Evolutionary conservation across 441 rosid genomes (phyloP), one percentile per base, ranked within the genome.

Genomic region (Populus hybrid): DNA sequence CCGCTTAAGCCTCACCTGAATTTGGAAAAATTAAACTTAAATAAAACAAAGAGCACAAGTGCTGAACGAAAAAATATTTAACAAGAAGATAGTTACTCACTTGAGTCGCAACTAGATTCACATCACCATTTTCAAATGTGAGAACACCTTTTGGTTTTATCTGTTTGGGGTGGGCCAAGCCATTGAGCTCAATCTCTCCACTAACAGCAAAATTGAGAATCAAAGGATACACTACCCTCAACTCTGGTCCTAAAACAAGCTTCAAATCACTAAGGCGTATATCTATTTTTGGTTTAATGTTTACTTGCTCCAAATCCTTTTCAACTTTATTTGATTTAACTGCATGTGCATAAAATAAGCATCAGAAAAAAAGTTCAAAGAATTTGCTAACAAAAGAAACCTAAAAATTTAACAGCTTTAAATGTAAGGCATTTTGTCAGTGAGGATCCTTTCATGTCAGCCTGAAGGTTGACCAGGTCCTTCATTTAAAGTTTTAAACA

Each of bases 181-280:
- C 32, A 30, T 30, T 30, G 32, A 30, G 32, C 32, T 30, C 32
- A 30, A 30, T 30, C 32, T 3, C 32, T 3, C 32, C 32, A 30
- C 32, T 30, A 30, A 30, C 32, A 30, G 81, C 83, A 77, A 94
- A 96, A 81, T 94, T 94, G 73, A 96, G 94, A 82, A 96, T 94
- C 85, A 96, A 86, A 83, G 99, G 99, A 89, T 94, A 96, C 38
- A 93, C 90, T 75, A 96, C 91, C 86, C 94, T 92, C 86, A 96
- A 84, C 83, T 94, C 98, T 72, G 98, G 98, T 82, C 99, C 99
- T 81, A 96, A 88, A 70, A 89, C 91, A 82, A 96, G 98, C 88
- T 93, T 96, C 88, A 95, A 86, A 87, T 93, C 97, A 78, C 88
- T 90, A 73, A 96, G 91, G 77, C 95, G 96, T 78, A 96, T 80